Conservation (phyloP, 2,329 filamentous ascomycete species). For the Sclerotinia nivalis region DNA sequence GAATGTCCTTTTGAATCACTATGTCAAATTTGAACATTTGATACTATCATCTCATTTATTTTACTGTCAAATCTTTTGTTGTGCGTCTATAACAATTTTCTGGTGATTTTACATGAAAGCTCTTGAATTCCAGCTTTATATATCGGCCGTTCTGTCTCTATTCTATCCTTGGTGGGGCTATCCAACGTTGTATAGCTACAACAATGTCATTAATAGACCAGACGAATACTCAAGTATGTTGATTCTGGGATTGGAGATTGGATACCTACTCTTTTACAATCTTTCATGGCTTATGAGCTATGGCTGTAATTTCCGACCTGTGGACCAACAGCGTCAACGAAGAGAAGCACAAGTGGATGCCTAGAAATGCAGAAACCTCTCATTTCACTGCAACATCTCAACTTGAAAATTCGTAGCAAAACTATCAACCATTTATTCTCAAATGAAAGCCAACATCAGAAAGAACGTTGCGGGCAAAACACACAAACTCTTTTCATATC, state of each 20-base stretch:
- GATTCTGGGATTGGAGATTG: background rate
- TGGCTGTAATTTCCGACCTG: too few relatives aligned
- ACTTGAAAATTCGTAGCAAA: background rate
- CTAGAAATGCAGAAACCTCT: too few relatives aligned
- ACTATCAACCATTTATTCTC: background rate
- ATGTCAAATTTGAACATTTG: background rate
- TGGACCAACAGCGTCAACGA: too few relatives aligned
- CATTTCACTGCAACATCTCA: background rate
- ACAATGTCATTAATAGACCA: background rate
- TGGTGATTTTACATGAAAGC: background rate
- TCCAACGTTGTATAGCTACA: background rate
- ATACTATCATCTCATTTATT: background rate
- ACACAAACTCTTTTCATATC: too few relatives aligned
- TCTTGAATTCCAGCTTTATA: background rate
- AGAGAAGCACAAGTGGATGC: too few relatives aligned
- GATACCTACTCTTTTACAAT: background rate
- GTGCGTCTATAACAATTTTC: background rate
- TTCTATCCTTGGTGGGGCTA: too few relatives aligned
- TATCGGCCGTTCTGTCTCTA: background rate
- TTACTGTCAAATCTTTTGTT: background rate
- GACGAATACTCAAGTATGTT: background rate
- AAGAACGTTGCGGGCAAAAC: background rate
- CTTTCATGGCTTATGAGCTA: background rate
- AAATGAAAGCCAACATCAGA: background rate
- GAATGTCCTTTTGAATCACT: background rate